A percentile compares a stretch with the other conserved stretches of the same genome.
These are phyloP conservation scores for Cenchrus fungigraminus DNA, from an alignment of 176 grass and related monocot species.

Conservation along the genomic window DNA sequence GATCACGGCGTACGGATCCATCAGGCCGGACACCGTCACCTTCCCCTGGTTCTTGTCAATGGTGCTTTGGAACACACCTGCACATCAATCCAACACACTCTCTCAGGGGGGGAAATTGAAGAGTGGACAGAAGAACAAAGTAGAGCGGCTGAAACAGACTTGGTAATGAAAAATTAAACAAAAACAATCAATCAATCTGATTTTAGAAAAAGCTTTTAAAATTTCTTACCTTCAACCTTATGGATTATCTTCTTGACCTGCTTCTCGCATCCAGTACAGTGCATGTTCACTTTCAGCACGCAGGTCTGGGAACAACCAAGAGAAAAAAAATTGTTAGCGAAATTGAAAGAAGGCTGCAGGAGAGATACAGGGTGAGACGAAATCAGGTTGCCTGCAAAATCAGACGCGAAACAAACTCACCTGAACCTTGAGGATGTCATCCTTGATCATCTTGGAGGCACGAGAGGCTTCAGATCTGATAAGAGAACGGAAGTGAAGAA, in stretches of 20 bases:
- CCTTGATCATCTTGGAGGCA: slow-evolving; percentile 55
- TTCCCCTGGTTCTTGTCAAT: slow-evolving; percentile 65
- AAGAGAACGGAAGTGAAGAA: slow-evolving; percentile 34
- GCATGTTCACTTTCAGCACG: slow-evolving; percentile 79
- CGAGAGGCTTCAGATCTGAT: slow-evolving; percentile 48
- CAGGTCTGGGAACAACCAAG: slow-evolving; percentile 60
- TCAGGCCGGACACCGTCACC: slow-evolving; percentile 66
- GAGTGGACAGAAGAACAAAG: background rate
- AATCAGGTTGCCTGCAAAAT: background rate
- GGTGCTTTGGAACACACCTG: slow-evolving; percentile 67
- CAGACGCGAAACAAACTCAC: slow-evolving; percentile 42
- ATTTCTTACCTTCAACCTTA: slow-evolving; percentile 69
- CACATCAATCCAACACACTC: slow-evolving; percentile 2
- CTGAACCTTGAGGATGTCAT: slow-evolving; percentile 65
- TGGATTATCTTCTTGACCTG: slow-evolving; percentile 73
- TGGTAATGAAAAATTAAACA: background rate
- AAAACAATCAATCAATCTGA: background rate
- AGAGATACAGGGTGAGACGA: slow-evolving; percentile 14
- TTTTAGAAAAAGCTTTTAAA: background rate
- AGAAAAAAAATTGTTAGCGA: slow-evolving; percentile 2
- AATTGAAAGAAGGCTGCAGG: background rate
- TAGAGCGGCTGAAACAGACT: background rate
- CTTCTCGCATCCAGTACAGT: slow-evolving; percentile 72
- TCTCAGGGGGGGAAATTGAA: background rate
- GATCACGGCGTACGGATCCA: slow-evolving; percentile 66